Evolutionary conservation across 345 rosid genomes (phyloP), one percentile per base, ranked within the genome.

Genomic region (Dovyalis caffra): DNA sequence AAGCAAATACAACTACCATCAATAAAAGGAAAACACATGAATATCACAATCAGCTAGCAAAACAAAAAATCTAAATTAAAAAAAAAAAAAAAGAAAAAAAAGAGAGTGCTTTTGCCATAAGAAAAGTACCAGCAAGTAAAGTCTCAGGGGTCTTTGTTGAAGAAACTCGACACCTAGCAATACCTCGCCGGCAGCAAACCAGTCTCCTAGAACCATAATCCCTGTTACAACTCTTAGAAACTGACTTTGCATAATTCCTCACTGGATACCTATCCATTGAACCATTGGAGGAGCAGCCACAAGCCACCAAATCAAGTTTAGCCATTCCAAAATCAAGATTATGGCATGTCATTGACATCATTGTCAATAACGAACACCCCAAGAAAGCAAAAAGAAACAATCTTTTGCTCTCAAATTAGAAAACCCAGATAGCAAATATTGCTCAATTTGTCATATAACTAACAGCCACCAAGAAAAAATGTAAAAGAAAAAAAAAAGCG

Each of bases 311-410:
- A 83, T 88, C 94, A 82, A 88, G 84, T 70, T 83, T 80, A 78
- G 86, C 82, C 74, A 83, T 84, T 28, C 90, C 86, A 79, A 86
- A 86, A 75, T 93, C 94, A 78, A 89, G 90, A 70, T 85, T 85
- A 61, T 66, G 88, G 83, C 97, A 87, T 37, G 94, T 82, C 84
- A 89, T 37, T 78, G 91, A 87, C 90, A 90, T 81, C 91, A 91
- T 91, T 77, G 86, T 90, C 56, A 66, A 75, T 70, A 62, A 69
- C 63, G n/a, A 84, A 77, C 80, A 71, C 3, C 34, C 66, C 66
- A 31, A 77, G 49, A 84, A 69, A 80, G 72, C 53, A 32, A 70
- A 53, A 80, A 75, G 57, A 34, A 29, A 53, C 57, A 37, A 69
- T 31, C 72, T 32, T 43, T 66, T 53, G 64, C 25, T 53, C 63